A percentile compares a stretch with the other conserved stretches of the same genome.
These are phyloP conservation scores for Eucommia ulmoides DNA, from an alignment of 257 asterid genomes.

Conservation along the genomic window DNA sequence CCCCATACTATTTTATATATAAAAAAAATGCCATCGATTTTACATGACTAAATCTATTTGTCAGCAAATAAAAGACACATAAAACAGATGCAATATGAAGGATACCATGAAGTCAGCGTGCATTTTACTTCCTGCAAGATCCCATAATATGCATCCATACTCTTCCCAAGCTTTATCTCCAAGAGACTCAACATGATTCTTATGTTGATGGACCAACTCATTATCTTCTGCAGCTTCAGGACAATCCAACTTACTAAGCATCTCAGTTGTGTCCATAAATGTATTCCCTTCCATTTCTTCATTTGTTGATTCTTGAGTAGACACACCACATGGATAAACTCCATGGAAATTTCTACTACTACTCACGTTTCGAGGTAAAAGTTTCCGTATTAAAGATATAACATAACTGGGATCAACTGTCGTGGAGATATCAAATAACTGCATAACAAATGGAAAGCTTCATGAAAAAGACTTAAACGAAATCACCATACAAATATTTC, in stretches of 20 bases:
- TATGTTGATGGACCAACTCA: constrained; percentile 8
- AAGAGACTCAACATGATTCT: constrained; percentile 17
- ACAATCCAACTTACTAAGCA: constrained; percentile 15
- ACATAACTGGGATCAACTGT: constrained; percentile 84
- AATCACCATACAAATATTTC: too few relatives aligned
- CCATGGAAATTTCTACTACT: constrained; percentile 17
- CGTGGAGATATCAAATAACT: constrained; percentile 70
- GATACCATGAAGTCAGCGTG: constrained; percentile 84
- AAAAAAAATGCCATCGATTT: too few relatives aligned
- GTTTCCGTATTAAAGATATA: constrained; percentile 87
- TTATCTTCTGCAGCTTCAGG: constrained; percentile 19
- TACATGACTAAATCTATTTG: too few relatives aligned
- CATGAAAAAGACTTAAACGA: too few relatives aligned
- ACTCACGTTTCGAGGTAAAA: constrained; percentile 38
- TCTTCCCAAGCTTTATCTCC: constrained; percentile 73
- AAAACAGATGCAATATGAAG: constrained; percentile 7
- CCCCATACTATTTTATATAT: too few relatives aligned
- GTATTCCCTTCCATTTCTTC: constrained; percentile 17
- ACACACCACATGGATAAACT: constrained; percentile 13
- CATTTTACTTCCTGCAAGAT: constrained; percentile 80
- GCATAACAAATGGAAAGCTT: too few relatives aligned
- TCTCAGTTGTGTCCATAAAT: constrained; percentile 26
- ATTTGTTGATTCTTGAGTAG: constrained; percentile 17
- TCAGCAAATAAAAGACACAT: background rate
- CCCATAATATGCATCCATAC: constrained; percentile 91